These are phyloP conservation scores for Pythium rhizo-oryzae DNA, from an alignment of 352 stramenopile species.

Conservation along the genomic window DNA sequence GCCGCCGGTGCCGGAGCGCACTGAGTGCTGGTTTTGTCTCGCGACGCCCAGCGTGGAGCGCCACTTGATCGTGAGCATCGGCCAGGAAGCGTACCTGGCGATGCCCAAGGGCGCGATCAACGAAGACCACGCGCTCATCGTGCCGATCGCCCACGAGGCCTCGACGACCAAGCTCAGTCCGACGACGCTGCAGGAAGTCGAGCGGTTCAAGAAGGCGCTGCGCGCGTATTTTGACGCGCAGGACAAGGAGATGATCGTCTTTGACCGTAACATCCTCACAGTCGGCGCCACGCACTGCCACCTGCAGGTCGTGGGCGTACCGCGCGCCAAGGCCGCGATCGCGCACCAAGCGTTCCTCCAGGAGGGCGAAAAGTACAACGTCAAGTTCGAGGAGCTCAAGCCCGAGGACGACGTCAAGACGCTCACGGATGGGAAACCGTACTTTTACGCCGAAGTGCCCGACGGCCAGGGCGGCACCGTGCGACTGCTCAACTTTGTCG, in stretches of 20 bases:
- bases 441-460: constrained; percentile 70
- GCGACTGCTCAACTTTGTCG: constrained; percentile 62
- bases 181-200: constrained; percentile 51
- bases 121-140: constrained; percentile 73
- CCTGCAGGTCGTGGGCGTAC: constrained; percentile 72
- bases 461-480: constrained; percentile 40
- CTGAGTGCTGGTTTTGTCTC: constrained; percentile 87
- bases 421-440: constrained; percentile 49
- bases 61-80: constrained; percentile 85
- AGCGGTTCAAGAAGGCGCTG: constrained; percentile 66
- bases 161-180: constrained; percentile 55
- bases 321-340: constrained; percentile 39
- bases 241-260: constrained; percentile 71
- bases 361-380: constrained; percentile 75
- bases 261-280: constrained; percentile 80
- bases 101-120: constrained; percentile 85
- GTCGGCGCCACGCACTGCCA: constrained; percentile 77
- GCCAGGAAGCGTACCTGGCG: constrained; percentile 75
- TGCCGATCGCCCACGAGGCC: constrained; percentile 76
- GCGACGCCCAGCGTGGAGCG: constrained; percentile 76
- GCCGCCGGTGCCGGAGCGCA: constrained; percentile 51
- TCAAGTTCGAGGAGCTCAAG: constrained; percentile 60
- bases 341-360: constrained; percentile 55
- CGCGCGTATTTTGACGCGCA: constrained; percentile 64
- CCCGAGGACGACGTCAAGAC: constrained; percentile 40